phyloP scores from a whole-genome alignment of 371 early-diverging fungal genomes.

The Mucor circinelloides region DNA sequence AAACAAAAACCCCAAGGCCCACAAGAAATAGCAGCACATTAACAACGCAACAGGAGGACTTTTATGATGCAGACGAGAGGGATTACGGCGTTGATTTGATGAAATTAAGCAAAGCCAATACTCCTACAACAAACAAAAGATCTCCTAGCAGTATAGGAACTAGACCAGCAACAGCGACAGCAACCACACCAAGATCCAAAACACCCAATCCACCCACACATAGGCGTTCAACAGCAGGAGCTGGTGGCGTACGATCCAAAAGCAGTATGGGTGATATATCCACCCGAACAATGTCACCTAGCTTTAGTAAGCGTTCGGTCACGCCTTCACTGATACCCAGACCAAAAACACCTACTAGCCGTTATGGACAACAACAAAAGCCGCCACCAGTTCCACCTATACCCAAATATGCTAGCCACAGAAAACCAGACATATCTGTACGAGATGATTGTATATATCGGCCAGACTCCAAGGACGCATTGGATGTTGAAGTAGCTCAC shows the following conservation, averaged over 20 bases:
- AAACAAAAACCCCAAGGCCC: slow-evolving; percentile 16
- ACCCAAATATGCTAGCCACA: slow-evolving; percentile 13
- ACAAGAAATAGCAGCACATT: slow-evolving; percentile 7
- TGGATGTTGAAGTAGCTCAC: slow-evolving; percentile 62
- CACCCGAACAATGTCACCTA: slow-evolving; percentile 15
- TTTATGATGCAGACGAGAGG: slow-evolving; percentile 30
- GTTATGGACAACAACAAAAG: slow-evolving; percentile 11
- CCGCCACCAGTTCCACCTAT: slow-evolving; percentile 36
- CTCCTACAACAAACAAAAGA: background rate
- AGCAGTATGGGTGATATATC: slow-evolving; percentile 37
- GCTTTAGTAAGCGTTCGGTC: slow-evolving; percentile 22
- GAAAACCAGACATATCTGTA: slow-evolving; percentile 22
- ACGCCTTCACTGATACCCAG: slow-evolving; percentile 55
- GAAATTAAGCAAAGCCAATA: slow-evolving; percentile 2
- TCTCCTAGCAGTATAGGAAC: background rate
- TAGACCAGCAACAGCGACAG: background rate
- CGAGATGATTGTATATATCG: slow-evolving; percentile 32
- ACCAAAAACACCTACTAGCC: slow-evolving; percentile 41
- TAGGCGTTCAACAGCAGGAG: background rate
- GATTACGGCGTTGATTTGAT: slow-evolving; percentile 22
- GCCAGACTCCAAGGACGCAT: slow-evolving; percentile 49
- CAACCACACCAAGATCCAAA: slow-evolving; percentile 21
- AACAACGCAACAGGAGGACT: slow-evolving; percentile 20
- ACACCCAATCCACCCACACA: slow-evolving; percentile 37
- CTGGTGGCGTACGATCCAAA: slow-evolving; percentile 24